phyloP scores from a whole-genome alignment of 2,329 filamentous ascomycete genomes.

The Zasmidium cellare region DNA sequence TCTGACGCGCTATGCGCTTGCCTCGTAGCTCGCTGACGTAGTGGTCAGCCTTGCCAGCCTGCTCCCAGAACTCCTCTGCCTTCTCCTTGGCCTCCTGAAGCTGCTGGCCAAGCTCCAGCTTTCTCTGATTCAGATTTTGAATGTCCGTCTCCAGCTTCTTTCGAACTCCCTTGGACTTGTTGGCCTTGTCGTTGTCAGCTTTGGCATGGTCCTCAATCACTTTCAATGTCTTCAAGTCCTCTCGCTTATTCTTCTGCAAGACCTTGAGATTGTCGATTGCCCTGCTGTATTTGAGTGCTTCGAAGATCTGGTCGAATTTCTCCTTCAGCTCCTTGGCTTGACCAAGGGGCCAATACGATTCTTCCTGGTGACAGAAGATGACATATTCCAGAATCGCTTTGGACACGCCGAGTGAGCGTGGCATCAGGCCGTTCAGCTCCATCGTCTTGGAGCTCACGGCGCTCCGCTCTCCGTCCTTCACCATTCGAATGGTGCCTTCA shows the following conservation, averaged over 20 bases:
- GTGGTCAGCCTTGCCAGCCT: slow-evolving; percentile 71
- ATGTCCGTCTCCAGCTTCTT: slow-evolving; percentile 36
- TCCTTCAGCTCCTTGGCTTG: slow-evolving; percentile 85
- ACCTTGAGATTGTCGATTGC: slow-evolving; percentile 93
- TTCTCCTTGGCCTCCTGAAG: slow-evolving; percentile 58
- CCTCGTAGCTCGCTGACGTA: slow-evolving; percentile 74
- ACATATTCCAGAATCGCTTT: slow-evolving; percentile 88
- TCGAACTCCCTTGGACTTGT: slow-evolving; percentile 62
- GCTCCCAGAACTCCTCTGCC: slow-evolving; percentile 65
- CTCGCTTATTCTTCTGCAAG: slow-evolving; percentile 78
- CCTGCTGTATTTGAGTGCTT: slow-evolving; percentile 94
- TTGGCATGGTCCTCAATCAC: slow-evolving; percentile 76
- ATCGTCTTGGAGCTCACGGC: slow-evolving; percentile 76
- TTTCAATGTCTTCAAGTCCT: slow-evolving; percentile 71
- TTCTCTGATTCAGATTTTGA: slow-evolving; percentile 63
- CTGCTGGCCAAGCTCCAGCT: slow-evolving; percentile 61
- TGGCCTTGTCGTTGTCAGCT: slow-evolving; percentile 79
- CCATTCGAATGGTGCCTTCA: slow-evolving; percentile 74
- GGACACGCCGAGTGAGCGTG: slow-evolving; percentile 83
- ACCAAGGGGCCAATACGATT: slow-evolving; percentile 95
- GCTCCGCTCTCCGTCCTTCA: slow-evolving; percentile 76
- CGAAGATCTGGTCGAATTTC: slow-evolving; percentile 96
- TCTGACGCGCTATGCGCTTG: slow-evolving; percentile 72
- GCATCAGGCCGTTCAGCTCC: slow-evolving; percentile 74
- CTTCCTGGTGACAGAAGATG: slow-evolving; percentile 98